Percentiles rank a stretch among this genome's conserved stretches.
Conservation (phyloP, 257 asterid species). For the Henckelia pumila region DNA sequence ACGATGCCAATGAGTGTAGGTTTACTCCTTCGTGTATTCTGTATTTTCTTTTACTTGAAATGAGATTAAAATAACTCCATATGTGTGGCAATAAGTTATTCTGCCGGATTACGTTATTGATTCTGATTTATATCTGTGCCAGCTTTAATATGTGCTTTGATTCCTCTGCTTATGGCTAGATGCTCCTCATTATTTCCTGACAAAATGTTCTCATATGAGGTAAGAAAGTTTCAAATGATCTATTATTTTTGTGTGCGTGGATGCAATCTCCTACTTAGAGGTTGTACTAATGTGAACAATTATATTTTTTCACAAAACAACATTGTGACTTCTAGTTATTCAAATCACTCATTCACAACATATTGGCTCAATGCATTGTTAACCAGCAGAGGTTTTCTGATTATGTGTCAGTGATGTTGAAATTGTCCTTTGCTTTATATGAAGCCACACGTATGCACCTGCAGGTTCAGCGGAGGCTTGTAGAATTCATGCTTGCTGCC, state of each 20-base stretch:
- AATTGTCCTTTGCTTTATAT: background rate
- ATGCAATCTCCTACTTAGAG: background rate
- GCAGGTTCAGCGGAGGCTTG: conserved; percentile 83
- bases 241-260: background rate
- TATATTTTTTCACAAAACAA: background rate
- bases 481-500: conserved; percentile 85
- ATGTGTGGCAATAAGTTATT: background rate
- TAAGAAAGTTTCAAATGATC: conserved; percentile 19
- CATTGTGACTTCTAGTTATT: background rate
- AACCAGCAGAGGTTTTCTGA: background rate
- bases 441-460: conserved; percentile 21
- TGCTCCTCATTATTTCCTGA: conserved; percentile 82
- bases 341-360: conserved; percentile 3
- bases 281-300: background rate
- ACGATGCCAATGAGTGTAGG: conserved; percentile 71
- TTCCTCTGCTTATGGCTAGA: conserved; percentile 81
- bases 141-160: conserved; percentile 83
- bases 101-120: conserved; percentile 23
- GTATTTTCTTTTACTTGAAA: conserved; percentile 13
- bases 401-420: background rate
- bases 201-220: conserved; percentile 73
- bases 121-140: conserved; percentile 36
- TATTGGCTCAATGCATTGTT: background rate
- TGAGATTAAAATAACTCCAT: conserved; percentile 7
- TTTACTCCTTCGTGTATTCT: conserved; percentile 26